Conservation (phyloP, 352 stramenopile species). For the Globisporangium yorkense region DNA sequence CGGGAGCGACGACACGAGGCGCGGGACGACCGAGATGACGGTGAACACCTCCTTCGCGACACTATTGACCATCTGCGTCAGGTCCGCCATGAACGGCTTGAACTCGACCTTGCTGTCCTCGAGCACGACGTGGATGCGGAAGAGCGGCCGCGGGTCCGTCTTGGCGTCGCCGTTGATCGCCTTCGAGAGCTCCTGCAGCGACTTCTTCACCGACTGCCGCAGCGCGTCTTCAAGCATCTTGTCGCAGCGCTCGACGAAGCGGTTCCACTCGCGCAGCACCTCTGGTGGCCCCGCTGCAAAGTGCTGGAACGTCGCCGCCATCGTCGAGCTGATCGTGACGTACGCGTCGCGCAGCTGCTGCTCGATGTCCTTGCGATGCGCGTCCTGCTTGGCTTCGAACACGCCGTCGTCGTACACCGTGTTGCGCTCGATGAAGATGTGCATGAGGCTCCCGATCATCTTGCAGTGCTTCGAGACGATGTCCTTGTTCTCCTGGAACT, state of each 20-base stretch:
- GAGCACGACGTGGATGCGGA: constrained; percentile 91
- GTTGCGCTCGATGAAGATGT: constrained; percentile 93
- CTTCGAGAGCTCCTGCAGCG: constrained; percentile 90
- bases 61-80: constrained; percentile 93
- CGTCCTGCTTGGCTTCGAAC: constrained; percentile 89
- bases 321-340: constrained; percentile 82
- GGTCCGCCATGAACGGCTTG: constrained; percentile 90
- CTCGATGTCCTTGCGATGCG: constrained; percentile 84
- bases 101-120: constrained; percentile 93
- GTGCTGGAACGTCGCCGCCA: constrained; percentile 90
- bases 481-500: constrained; percentile 89
- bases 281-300: constrained; percentile 86
- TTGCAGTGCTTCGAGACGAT: constrained; percentile 87
- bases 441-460: constrained; percentile 81
- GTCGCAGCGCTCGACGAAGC: constrained; percentile 88
- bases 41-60: constrained; percentile 95
- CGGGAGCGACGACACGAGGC: constrained; percentile 56
- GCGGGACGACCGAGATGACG: constrained; percentile 88
- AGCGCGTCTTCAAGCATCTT: constrained; percentile 89
- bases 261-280: constrained; percentile 91
- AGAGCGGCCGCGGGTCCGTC: constrained; percentile 88
- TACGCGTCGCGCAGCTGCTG: constrained; percentile 73
- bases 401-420: constrained; percentile 91
- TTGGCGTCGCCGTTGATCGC: constrained; percentile 93
- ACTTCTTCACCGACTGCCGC: constrained; percentile 91